phyloP scores from a whole-genome alignment of 768 basidiomycete genomes.

The Rhodocollybia butyracea region DNA sequence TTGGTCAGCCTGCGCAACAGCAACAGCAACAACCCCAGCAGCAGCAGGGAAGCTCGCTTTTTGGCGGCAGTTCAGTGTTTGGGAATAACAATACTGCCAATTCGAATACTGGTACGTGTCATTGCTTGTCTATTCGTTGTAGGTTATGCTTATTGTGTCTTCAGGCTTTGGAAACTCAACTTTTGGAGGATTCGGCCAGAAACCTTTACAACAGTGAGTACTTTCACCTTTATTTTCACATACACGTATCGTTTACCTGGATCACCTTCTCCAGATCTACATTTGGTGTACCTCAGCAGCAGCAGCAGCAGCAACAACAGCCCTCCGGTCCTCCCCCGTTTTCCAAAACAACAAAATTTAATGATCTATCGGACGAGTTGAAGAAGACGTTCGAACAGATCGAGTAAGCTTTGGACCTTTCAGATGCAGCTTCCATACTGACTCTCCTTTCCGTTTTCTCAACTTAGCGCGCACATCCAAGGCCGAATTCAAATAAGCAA shows the following conservation, averaged over 20 bases:
- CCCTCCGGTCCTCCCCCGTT: conserved; percentile 35
- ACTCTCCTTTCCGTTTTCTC: conserved; percentile 10
- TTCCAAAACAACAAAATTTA: conserved; percentile 69
- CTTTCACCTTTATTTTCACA: conserved; percentile 21
- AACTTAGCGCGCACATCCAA: conserved; percentile 62
- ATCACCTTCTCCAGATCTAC: conserved; percentile 25
- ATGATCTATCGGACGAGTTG: conserved; percentile 71
- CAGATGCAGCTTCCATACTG: not conserved
- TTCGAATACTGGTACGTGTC: conserved; percentile 12
- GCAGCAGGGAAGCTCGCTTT: conserved; percentile 19
- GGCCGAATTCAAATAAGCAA: conserved; percentile 78
- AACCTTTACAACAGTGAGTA: conserved; percentile 21
- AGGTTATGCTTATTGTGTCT: too few relatives aligned
- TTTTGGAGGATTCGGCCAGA: conserved; percentile 9
- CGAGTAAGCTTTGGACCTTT: conserved; percentile 47
- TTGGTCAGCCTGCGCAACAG: conserved; percentile 29
- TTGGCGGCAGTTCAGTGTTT: conserved; percentile 26
- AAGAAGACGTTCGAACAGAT: conserved; percentile 64
- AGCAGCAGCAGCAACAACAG: conserved; percentile 18
- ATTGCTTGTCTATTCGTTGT: conserved; percentile 21
- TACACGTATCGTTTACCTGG: conserved; percentile 10
- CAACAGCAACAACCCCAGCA: conserved; percentile 24
- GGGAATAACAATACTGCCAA: conserved; percentile 15
- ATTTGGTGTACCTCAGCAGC: conserved; percentile 14
- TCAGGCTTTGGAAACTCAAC: conserved; percentile 5